Percentiles rank a stretch among this genome's conserved stretches.
phyloP scores from a whole-genome alignment of 2,329 filamentous ascomycete genomes.

The Colletotrichum tabaci region DNA sequence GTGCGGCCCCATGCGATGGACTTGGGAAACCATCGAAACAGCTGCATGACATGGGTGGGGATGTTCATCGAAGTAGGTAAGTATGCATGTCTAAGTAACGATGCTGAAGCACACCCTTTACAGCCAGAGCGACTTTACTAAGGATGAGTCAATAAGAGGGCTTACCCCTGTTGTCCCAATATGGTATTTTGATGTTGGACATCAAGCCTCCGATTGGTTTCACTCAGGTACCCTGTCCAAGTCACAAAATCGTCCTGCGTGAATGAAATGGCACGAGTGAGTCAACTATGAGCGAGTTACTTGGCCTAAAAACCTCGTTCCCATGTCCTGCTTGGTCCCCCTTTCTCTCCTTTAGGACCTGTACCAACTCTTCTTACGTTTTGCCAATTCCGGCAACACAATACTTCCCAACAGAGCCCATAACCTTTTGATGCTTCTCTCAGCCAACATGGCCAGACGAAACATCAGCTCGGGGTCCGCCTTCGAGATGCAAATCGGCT shows the following conservation, averaged over 20 bases:
- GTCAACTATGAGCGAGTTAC: constrained; percentile 3
- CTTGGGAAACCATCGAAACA: too few species aligned
- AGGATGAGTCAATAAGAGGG: neutral
- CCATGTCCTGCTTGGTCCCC: neutral
- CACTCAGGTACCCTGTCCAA: constrained; percentile 4
- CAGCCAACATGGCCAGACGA: constrained; percentile 51
- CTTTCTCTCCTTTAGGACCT: neutral
- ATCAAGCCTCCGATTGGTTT: constrained; percentile 23
- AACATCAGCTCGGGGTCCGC: constrained; percentile 65
- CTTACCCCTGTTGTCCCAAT: constrained; percentile 12
- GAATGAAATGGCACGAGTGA: neutral
- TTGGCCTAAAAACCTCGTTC: constrained; percentile 3
- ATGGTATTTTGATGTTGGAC: constrained; percentile 3
- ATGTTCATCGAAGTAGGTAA: too few species aligned
- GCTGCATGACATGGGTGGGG: too few species aligned
- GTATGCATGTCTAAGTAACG: neutral
- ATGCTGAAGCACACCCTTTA: neutral
- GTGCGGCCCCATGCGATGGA: too few species aligned
- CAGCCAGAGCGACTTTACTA: neutral
- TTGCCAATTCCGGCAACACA: too few species aligned
- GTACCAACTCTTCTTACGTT: neutral
- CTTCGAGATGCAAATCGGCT: constrained; percentile 68
- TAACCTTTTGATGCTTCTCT: neutral
- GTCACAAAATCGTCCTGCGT: constrained; percentile 9
- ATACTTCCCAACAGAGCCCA: neutral